These are phyloP conservation scores for Globisporangium emineosum DNA, from an alignment of 352 stramenopile genomes.

Conservation along the genomic window DNA sequence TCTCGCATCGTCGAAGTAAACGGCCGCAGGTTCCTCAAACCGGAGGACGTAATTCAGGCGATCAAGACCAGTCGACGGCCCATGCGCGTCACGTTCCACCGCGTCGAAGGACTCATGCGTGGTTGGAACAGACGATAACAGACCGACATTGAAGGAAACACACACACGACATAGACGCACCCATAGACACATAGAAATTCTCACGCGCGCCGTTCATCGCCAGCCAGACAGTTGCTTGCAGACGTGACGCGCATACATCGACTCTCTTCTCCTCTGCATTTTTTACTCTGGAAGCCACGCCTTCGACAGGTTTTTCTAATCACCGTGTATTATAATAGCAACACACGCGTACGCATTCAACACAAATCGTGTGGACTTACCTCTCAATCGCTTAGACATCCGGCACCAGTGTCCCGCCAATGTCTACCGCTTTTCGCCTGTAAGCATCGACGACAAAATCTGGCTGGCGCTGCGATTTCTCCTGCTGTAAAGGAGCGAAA, in stretches of 20 bases:
- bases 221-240: not conserved
- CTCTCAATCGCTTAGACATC: conserved; percentile 31
- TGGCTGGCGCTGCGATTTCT: conserved; percentile 12
- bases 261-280: not conserved
- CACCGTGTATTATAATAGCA: conserved; percentile 1
- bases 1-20: conserved; percentile 70
- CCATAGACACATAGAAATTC: conserved; percentile 12
- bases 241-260: not conserved
- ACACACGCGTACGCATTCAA: not conserved
- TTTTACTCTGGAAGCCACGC: not conserved
- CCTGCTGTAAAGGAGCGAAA: conserved; percentile 42
- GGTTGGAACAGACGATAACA: conserved; percentile 37
- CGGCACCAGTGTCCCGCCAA: conserved; percentile 18
- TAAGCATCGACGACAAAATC: conserved; percentile 70
- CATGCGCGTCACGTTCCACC: conserved; percentile 63
- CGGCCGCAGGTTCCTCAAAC: conserved; percentile 42
- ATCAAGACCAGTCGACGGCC: conserved; percentile 57
- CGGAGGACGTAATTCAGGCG: conserved; percentile 41
- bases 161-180: conserved; percentile 10
- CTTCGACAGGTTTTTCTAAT: not conserved
- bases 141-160: not conserved
- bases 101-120: conserved; percentile 76
- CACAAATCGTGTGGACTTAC: not conserved
- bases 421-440: conserved; percentile 9
- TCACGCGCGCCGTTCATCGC: not conserved